phyloP scores from a whole-genome alignment of 805 yeast species.

The Nakazawaea ishiwadae region DNA sequence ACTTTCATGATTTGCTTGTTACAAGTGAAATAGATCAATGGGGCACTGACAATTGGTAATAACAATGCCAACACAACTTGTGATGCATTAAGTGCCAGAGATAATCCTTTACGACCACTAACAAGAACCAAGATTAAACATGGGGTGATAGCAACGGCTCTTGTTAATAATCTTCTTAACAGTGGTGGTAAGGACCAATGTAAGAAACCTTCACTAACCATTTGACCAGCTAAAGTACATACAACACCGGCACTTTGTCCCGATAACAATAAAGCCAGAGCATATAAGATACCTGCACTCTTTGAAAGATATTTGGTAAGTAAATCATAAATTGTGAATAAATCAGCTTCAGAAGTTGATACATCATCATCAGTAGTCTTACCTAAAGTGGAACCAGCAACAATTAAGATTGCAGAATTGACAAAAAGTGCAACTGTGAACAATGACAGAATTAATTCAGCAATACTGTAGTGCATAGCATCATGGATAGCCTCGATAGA shows the following conservation, averaged over 20 bases:
- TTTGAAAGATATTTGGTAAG: conserved; percentile 59
- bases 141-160: conserved; percentile 77
- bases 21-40: conserved; percentile 78
- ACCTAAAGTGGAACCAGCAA: conserved; percentile 75
- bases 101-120: conserved; percentile 70
- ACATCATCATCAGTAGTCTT: conserved; percentile 59
- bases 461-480: conserved; percentile 65
- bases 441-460: conserved; percentile 66
- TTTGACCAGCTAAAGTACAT: conserved; percentile 91
- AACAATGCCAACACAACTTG: conserved; percentile 82
- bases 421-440: conserved; percentile 82
- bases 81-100: conserved; percentile 72
- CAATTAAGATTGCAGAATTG: conserved; percentile 76
- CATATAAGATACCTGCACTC: conserved; percentile 79
- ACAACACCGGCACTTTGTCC: conserved; percentile 92
- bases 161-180: conserved; percentile 71
- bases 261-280: conserved; percentile 76
- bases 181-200: conserved; percentile 80
- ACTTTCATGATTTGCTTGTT: conserved; percentile 64
- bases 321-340: conserved; percentile 69
- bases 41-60: conserved; percentile 81
- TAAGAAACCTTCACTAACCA: conserved; percentile 87
- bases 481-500: conserved; percentile 67
- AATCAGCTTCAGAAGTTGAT: conserved; percentile 61
- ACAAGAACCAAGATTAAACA: conserved; percentile 67